Evolutionary conservation across 2,329 filamentous ascomycete species (phyloP).

Genomic region (Aspergillus caelatus): DNA sequence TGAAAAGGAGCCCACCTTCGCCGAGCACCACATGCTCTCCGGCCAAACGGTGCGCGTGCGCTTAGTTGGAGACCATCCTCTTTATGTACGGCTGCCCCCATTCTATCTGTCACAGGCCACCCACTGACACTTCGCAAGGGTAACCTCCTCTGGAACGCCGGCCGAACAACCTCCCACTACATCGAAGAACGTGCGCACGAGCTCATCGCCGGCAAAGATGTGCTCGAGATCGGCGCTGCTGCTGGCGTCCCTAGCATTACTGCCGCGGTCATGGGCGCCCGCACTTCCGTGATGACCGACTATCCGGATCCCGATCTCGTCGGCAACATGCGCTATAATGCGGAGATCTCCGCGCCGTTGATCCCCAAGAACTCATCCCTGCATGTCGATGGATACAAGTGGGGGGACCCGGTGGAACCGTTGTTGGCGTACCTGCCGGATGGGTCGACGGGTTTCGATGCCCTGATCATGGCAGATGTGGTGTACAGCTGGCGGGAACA

Average conservation of each 20-base stretch:
- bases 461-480: constrained; percentile 83
- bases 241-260: constrained; percentile 83
- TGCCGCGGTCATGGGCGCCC: constrained; percentile 71
- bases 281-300: constrained; percentile 75
- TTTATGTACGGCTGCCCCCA: constrained; percentile 64
- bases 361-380: constrained; percentile 48
- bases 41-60: constrained; percentile 70
- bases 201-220: constrained; percentile 67
- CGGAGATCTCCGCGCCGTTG: constrained; percentile 57
- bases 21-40: constrained; percentile 69
- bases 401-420: constrained; percentile 68
- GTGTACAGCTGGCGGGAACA: constrained; percentile 93
- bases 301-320: constrained; percentile 87
- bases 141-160: constrained; percentile 89
- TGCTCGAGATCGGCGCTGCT: constrained; percentile 87
- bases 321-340: constrained; percentile 75
- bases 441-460: constrained; percentile 62
- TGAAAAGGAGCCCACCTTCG: constrained; percentile 73
- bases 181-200: constrained; percentile 68
- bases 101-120: background rate
- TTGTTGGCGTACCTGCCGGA: constrained; percentile 62
- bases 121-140: constrained; percentile 55
- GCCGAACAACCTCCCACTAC: constrained; percentile 74
- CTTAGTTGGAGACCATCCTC: constrained; percentile 82
- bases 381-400: constrained; percentile 74